A percentile compares a stretch with the other conserved stretches of the same genome.
Evolutionary conservation across 2,329 filamentous ascomycete genomes (phyloP).

Genomic region (Penicillium sp.): DNA sequence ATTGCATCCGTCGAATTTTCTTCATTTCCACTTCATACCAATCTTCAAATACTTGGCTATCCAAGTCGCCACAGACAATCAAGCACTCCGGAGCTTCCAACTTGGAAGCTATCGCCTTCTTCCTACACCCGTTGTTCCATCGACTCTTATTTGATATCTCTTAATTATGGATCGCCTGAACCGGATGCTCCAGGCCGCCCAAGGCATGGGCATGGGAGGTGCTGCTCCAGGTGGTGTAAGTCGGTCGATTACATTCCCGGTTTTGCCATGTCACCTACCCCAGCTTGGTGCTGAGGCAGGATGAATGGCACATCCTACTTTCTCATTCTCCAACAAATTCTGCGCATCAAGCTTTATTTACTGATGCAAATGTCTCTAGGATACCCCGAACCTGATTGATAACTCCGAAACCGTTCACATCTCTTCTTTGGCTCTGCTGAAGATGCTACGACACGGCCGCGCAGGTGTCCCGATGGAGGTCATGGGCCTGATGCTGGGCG

Average conservation of each 20-base stretch:
- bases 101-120: constrained; percentile 29
- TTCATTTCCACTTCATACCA: background rate
- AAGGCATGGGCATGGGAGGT: constrained; percentile 55
- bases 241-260: constrained; percentile 14
- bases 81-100: constrained; percentile 29
- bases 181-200: constrained; percentile 77
- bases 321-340: background rate
- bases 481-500: constrained; percentile 98
- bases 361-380: constrained; percentile 53
- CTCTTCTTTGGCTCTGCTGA: constrained; percentile 91
- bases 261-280: constrained; percentile 5
- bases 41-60: background rate
- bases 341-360: background rate
- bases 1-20: constrained; percentile 5
- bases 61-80: constrained; percentile 7
- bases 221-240: constrained; percentile 44
- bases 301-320: constrained; percentile 2
- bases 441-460: constrained; percentile 97
- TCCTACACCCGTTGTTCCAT: constrained; percentile 18
- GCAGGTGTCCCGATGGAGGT: constrained; percentile 99
- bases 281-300: constrained; percentile 7
- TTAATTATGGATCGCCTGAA: constrained; percentile 83
- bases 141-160: constrained; percentile 18
- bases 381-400: constrained; percentile 89
- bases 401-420: constrained; percentile 99